Conservation (phyloP, 306 rosid species). For the Dalbergia oliveri region DNA sequence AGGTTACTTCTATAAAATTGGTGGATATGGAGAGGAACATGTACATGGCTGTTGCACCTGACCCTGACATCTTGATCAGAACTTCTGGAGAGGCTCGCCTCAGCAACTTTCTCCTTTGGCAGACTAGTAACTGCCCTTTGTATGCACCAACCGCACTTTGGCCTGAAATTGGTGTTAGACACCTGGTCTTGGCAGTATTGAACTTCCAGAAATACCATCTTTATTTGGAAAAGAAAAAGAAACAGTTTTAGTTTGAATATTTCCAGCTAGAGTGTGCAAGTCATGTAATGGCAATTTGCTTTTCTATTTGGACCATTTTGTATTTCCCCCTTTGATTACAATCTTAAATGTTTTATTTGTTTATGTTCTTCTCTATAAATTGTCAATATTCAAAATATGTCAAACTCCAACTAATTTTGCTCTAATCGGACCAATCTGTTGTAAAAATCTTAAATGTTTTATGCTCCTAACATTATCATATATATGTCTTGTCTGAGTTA, state of each 20-base stretch:
- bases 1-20: conserved; percentile 54
- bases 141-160: conserved; percentile 76
- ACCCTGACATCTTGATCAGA: conserved; percentile 74
- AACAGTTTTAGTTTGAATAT: conserved; percentile 38
- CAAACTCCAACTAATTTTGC: no score
- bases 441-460: no score
- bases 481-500: no score
- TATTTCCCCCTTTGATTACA: background rate
- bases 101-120: conserved; percentile 88
- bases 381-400: no score
- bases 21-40: conserved; percentile 72
- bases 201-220: conserved; percentile 66
- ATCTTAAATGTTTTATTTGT: background rate
- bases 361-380: no score
- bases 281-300: background rate
- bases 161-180: conserved; percentile 81
- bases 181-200: conserved; percentile 71
- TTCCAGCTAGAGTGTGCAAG: background rate
- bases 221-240: conserved; percentile 70
- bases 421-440: no score
- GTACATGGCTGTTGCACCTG: conserved; percentile 83
- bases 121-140: conserved; percentile 66
- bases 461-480: no score
- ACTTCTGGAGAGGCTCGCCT: conserved; percentile 77
- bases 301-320: background rate